These are phyloP conservation scores for Gracilaria gracilis DNA, from an alignment of 23 red algal genomes.

Conservation along the genomic window DNA sequence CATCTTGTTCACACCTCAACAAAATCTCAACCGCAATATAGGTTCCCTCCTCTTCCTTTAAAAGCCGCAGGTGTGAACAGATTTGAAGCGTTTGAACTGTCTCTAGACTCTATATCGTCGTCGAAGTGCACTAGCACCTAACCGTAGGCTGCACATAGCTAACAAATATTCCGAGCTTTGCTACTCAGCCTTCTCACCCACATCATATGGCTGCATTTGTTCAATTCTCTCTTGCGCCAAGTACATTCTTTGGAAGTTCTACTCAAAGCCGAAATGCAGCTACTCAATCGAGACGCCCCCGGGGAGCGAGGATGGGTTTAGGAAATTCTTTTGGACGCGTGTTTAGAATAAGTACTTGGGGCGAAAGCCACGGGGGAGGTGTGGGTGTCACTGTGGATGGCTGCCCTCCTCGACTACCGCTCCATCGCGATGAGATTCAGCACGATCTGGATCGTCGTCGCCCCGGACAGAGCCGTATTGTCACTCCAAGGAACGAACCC, in stretches of 20 bases:
- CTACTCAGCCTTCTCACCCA: background rate
- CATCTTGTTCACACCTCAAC: background rate
- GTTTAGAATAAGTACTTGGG: conserved; percentile 93
- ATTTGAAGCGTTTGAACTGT: background rate
- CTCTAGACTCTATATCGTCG: background rate
- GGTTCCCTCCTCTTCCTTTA: too few relatives aligned
- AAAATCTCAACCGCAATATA: background rate
- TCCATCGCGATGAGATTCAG: conserved; percentile 83
- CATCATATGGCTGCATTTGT: conserved; percentile 13
- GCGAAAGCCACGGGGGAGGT: conserved; percentile 94
- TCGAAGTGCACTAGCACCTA: background rate
- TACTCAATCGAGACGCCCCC: background rate
- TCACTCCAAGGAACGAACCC: conserved; percentile 91
- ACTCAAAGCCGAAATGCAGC: background rate
- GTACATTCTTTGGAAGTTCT: background rate
- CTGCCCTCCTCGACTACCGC: conserved; percentile 80
- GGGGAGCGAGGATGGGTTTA: conserved; percentile 62
- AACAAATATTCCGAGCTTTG: background rate
- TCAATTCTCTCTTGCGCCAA: background rate
- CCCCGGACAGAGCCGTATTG: conserved; percentile 93
- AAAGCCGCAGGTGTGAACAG: background rate
- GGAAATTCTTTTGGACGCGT: conserved; percentile 95
- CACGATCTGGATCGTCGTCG: conserved; percentile 87
- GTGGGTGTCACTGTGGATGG: conserved; percentile 97
- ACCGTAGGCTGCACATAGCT: background rate